phyloP scores from a whole-genome alignment of 805 yeast species.

The Maudiozyma turicensis region DNA sequence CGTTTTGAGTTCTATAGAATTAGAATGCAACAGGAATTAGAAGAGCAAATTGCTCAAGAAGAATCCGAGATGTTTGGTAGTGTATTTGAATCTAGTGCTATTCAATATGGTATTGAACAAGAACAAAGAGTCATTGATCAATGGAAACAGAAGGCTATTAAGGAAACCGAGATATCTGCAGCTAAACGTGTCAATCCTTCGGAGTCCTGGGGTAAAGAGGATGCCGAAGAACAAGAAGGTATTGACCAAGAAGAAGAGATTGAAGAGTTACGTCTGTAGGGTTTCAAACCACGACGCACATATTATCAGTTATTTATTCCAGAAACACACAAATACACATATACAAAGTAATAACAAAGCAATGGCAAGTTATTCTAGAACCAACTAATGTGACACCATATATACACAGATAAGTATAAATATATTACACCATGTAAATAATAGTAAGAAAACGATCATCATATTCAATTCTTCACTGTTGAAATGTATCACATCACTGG shows the following conservation, averaged over 20 bases:
- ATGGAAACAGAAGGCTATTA: slow-evolving; percentile 66
- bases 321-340: too few relatives aligned
- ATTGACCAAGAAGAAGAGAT: slow-evolving; percentile 1
- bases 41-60: slow-evolving; percentile 61
- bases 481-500: too few relatives aligned
- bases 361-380: too few relatives aligned
- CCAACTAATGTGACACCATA: too few relatives aligned
- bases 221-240: neutral
- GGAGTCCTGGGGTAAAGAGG: slow-evolving; percentile 18
- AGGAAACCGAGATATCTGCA: slow-evolving; percentile 45
- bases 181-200: slow-evolving; percentile 35
- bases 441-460: too few relatives aligned
- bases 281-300: neutral
- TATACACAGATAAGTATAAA: too few relatives aligned
- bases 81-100: slow-evolving; percentile 47
- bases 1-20: slow-evolving; percentile 80
- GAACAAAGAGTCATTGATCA: slow-evolving; percentile 64
- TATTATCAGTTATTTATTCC: too few relatives aligned
- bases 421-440: too few relatives aligned
- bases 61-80: slow-evolving; percentile 84
- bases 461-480: too few relatives aligned
- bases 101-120: slow-evolving; percentile 57
- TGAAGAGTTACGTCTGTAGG: neutral
- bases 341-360: too few relatives aligned
- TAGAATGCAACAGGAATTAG: slow-evolving; percentile 76